A percentile compares a stretch with the other conserved stretches of the same genome.
These are phyloP conservation scores for Blastobotrys muscicola DNA, from an alignment of 805 yeast genomes.

Conservation along the genomic window DNA sequence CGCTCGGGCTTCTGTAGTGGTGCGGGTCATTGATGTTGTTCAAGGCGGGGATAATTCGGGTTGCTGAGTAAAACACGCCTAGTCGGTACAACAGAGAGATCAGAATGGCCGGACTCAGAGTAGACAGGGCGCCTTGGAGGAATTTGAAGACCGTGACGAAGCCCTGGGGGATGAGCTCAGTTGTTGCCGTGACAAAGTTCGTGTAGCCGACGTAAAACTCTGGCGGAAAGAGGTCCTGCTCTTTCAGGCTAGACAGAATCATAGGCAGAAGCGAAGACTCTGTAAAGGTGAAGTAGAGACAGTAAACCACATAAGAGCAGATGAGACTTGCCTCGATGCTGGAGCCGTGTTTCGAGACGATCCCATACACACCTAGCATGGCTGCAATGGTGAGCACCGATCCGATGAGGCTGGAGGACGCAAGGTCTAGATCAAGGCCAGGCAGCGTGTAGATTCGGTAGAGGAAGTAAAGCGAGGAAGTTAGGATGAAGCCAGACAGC, in stretches of 20 bases:
- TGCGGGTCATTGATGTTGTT: slow-evolving; percentile 2
- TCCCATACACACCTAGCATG: slow-evolving; percentile 73
- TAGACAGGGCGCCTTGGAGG: slow-evolving; percentile 40
- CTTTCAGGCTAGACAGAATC: slow-evolving; percentile 3
- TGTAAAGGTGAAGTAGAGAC: slow-evolving; percentile 88
- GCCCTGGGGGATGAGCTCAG: slow-evolving; percentile 32
- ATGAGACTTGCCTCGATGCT: slow-evolving; percentile 81
- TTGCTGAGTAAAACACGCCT: slow-evolving; percentile 78
- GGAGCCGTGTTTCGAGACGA: slow-evolving; percentile 74
- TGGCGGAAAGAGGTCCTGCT: slow-evolving; percentile 27
- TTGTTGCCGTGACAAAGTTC: slow-evolving; percentile 27
- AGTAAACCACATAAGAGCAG: slow-evolving; percentile 85
- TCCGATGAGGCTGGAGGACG: slow-evolving; percentile 78
- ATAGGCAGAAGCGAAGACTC: slow-evolving; percentile 31
- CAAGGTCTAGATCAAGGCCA: slow-evolving; percentile 46
- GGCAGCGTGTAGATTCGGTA: slow-evolving; percentile 75
- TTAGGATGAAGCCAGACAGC: slow-evolving; percentile 62
- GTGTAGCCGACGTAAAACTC: slow-evolving; percentile 30
- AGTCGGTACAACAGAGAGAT: slow-evolving; percentile 79
- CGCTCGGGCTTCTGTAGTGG: too few relatives aligned
- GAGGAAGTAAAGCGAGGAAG: slow-evolving; percentile 68
- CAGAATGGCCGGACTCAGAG: slow-evolving; percentile 71
- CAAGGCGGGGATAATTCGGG: slow-evolving; percentile 73
- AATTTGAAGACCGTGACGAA: slow-evolving; percentile 35
- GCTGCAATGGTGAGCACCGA: slow-evolving; percentile 69